Percentiles rank a stretch among this genome's conserved stretches.
Evolutionary conservation across 2,329 filamentous ascomycete species (phyloP).

Genomic region (Alternaria consortialis): DNA sequence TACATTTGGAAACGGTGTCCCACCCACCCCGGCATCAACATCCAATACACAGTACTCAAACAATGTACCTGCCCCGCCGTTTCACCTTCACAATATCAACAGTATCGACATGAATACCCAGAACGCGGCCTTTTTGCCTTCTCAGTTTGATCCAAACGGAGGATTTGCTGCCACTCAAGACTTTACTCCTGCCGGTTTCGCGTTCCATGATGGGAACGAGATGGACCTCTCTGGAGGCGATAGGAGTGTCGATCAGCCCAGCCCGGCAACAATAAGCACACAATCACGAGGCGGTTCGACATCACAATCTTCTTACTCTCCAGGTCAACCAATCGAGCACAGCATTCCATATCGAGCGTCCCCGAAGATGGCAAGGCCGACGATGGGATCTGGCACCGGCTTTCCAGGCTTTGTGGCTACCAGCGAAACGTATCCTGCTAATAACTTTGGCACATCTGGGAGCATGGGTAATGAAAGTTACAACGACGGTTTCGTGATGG

Average conservation of each 20-base stretch:
- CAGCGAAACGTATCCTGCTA: constrained; percentile 16
- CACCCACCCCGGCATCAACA: background rate
- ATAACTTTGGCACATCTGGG: constrained; percentile 12
- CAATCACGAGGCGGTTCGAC: constrained; percentile 43
- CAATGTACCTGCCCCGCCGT: constrained; percentile 31
- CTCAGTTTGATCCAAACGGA: constrained; percentile 9
- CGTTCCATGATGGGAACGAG: constrained; percentile 38
- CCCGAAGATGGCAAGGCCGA: constrained; percentile 22
- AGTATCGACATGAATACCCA: constrained; percentile 37
- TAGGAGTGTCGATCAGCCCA: constrained; percentile 37
- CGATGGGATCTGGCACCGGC: constrained; percentile 7
- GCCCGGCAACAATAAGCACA: constrained; percentile 47
- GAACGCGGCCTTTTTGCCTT: constrained; percentile 21
- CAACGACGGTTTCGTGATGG: constrained; percentile 33
- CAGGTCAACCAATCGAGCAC: constrained; percentile 36
- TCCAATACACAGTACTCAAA: constrained; percentile 20
- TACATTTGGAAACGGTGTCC: constrained; percentile 34
- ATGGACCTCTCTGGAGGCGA: constrained; percentile 50
- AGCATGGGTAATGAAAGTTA: constrained; percentile 25
- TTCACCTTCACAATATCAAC: constrained; percentile 31
- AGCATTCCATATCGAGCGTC: constrained; percentile 43
- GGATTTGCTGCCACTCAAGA: constrained; percentile 11
- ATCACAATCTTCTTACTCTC: constrained; percentile 50
- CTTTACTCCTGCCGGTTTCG: constrained; percentile 16
- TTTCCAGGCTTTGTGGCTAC: constrained; percentile 10